Evolutionary conservation across 1,284 basidiomycete species (phyloP), one percentile per base, ranked within the genome.

Genomic region (Hymenochaete sp.): DNA sequence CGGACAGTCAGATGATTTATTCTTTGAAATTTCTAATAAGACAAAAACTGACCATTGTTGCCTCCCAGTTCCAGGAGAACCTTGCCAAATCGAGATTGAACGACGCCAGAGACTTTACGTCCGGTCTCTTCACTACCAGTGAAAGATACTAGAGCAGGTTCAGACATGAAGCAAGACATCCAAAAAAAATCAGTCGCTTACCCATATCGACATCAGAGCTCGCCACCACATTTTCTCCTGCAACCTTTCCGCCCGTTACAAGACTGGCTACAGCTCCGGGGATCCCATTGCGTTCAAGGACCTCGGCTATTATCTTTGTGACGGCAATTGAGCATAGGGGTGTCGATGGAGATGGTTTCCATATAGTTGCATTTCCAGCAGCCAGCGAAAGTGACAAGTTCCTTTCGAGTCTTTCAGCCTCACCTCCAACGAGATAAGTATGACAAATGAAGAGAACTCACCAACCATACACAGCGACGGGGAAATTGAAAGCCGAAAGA

Each of bases 301-400:
- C 86, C 21, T 69, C 63, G 14, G 86, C 71, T 35, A 98, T 71
- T 54, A 97, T 87, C 58, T 81, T 83, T 26, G 88, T 93, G 10
- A 90, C 77, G 0, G 93, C 93, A 47, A 97, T 87, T 9, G 91
- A 75, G 58, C 79, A 91, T 35, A 95, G 66, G 1, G 93, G 85
- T 0, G 93, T 97, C 3, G 78, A 87, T 1, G 86, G 89, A 0
- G 90, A 86, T 1, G 93, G 93, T 62, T 97, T 97, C 93, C 93
- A 98, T 37, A 98, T 67, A 0, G 91, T 93, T 1, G 90, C 81
- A 62, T 97, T 97, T 6, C 92, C 93, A 27, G 90, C 87, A 2
- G 88, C 84, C 45, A 97, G 70, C 2, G 91, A 90, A 24, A 97
- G 71, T 1, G 90, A 77, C 37, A 96, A 72, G 63, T 97, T 97